Evolutionary conservation across 2,329 filamentous ascomycete species (phyloP), one percentile per base, ranked within the genome.

Genomic region (Teratosphaeria destructans): DNA sequence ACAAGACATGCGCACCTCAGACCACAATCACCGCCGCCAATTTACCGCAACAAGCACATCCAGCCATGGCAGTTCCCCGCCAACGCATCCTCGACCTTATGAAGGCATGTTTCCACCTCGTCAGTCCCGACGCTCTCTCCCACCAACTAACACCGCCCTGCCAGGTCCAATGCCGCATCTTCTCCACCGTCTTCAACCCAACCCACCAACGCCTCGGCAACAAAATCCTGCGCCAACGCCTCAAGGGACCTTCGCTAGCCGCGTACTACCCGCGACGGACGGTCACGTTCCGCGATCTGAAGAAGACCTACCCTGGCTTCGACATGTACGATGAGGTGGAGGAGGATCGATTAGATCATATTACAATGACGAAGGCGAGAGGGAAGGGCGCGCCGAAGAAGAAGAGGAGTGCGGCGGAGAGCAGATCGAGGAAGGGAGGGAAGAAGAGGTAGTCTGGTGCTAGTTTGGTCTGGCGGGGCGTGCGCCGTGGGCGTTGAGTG

Each of bases 321-420:
- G 80, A 85, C 61, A 85, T 86, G 6, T 85, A 85, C 69, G 84
- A 96, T 67, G 86, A 94, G 62, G 79, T 81, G 3, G 89, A 95
- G 73, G 84, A 90, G 67, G 87, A 94, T 65, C 85, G 94, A 67
- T 77, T 90, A 62, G 90, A 90, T 73, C 83, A 85, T 74, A 81
- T 92, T 65, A 73, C 67, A 70, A 77, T 75, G 47, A 62, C 69
- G 68, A 92, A 90, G 74, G 76, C 82, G 34, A 86, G 91, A 78
- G 92, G 91, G 66, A 96, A 97, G 80, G 87, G 87, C 59, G 84
- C 87, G 53, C 91, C 93, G 7, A 88, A 95, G 83, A 96, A 95
- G 84, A 95, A 94, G 81, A 86, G 80, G 71, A 85, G 80, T 53
- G 76, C 76, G 66, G 75, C 75, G 16, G 53, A 54, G 26, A 54